Percentiles rank a stretch among this genome's conserved stretches.
Conservation (phyloP, 2,329 filamentous ascomycete genomes). For the Pochonia chlamydosporia region DNA sequence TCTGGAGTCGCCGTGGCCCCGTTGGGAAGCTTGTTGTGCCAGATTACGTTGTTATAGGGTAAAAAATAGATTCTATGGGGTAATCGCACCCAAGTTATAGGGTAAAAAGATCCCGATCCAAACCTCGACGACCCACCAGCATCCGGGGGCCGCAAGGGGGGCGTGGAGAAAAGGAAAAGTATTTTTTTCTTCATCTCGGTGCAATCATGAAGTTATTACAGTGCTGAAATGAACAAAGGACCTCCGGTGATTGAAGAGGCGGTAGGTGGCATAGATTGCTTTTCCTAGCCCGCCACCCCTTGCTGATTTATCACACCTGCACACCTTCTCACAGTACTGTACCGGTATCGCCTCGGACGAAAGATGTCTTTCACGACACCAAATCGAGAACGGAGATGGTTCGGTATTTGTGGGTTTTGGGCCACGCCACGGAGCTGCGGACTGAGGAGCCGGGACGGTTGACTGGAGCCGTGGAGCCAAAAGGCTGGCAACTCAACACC, state of each 20-base stretch:
- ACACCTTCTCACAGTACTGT: too few species aligned
- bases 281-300: too few species aligned
- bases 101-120: slow-evolving; percentile 11
- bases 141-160: not conserved
- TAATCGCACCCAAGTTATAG: slow-evolving; percentile 12
- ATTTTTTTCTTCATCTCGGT: not conserved
- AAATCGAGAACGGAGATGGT: not conserved
- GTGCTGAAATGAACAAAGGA: too few species aligned
- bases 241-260: too few species aligned
- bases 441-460: too few species aligned
- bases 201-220: not conserved
- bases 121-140: not conserved
- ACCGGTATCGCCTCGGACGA: too few species aligned
- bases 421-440: too few species aligned
- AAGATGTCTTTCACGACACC: too few species aligned
- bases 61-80: slow-evolving; percentile 16
- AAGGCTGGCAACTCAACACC: too few species aligned
- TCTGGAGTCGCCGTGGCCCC: not conserved
- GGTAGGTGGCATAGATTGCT: too few species aligned
- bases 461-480: too few species aligned
- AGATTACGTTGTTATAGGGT: slow-evolving; percentile 25
- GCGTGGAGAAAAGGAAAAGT: slow-evolving; percentile 3
- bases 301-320: too few species aligned
- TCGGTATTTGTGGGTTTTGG: not conserved
- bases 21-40: slow-evolving; percentile 8